Evolutionary conservation across 2,329 filamentous ascomycete genomes (phyloP).

Genomic region (Aspergillus sojae): DNA sequence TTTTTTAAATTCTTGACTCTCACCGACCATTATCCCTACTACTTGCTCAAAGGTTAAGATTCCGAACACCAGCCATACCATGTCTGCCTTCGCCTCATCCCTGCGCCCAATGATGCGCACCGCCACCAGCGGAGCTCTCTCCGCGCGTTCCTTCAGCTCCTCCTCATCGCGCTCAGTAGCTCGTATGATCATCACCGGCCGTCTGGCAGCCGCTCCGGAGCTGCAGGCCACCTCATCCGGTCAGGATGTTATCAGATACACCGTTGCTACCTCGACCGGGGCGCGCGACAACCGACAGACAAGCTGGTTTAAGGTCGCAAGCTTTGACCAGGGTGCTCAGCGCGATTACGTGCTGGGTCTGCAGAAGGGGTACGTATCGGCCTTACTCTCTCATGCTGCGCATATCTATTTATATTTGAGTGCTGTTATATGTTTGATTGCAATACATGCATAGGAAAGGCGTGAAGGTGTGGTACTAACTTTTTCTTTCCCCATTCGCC

Average conservation of each 20-base stretch:
- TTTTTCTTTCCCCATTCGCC: constrained; percentile 12
- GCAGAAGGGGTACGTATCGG: constrained; percentile 77
- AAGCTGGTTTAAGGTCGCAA: constrained; percentile 82
- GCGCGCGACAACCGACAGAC: constrained; percentile 70
- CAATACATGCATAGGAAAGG: neutral
- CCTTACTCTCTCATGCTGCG: neutral
- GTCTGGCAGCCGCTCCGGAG: constrained; percentile 80
- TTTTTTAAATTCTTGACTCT: neutral
- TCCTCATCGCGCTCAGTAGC: constrained; percentile 65
- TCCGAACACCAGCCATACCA: constrained; percentile 15
- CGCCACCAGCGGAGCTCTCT: constrained; percentile 39
- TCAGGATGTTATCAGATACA: constrained; percentile 74
- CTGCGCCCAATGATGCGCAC: constrained; percentile 54
- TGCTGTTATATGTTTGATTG: neutral
- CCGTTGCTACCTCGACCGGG: constrained; percentile 71
- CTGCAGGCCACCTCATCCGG: constrained; percentile 69
- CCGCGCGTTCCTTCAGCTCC: constrained; percentile 74
- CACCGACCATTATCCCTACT: neutral
- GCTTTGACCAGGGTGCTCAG: constrained; percentile 69
- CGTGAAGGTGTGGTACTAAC: constrained; percentile 14
- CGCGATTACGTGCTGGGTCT: constrained; percentile 73
- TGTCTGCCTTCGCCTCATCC: constrained; percentile 56
- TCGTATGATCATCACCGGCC: constrained; percentile 83
- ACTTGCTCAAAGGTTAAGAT: neutral
- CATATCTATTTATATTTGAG: neutral